These are phyloP conservation scores for Pleurotus pulmonarius DNA, from an alignment of 768 basidiomycete species.

Conservation along the genomic window DNA sequence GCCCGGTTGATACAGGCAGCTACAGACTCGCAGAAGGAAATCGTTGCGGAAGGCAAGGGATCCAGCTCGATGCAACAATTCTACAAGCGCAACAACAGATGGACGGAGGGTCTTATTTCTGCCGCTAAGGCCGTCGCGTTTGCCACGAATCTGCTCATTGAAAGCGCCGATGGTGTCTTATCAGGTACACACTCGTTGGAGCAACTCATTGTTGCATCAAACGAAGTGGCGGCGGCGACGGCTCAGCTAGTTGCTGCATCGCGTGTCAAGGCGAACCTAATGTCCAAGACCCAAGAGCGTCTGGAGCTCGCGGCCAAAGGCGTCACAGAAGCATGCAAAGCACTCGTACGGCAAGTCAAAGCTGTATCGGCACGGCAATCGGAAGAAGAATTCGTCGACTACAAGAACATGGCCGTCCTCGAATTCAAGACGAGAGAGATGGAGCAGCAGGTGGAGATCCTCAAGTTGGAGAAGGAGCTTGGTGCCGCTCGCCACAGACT, in stretches of 20 bases:
- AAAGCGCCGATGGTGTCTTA: conserved; percentile 95
- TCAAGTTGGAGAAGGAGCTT: conserved; percentile 93
- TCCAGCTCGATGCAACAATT: conserved; percentile 92
- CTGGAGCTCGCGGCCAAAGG: conserved; percentile 96
- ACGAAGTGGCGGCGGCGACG: conserved; percentile 95
- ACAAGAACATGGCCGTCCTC: conserved; percentile 87
- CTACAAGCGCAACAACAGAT: conserved; percentile 99
- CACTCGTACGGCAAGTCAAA: conserved; percentile 95
- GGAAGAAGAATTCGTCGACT: conserved; percentile 80
- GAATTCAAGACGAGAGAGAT: conserved; percentile 98
- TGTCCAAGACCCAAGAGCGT: conserved; percentile 97
- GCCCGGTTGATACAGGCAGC: conserved; percentile 93
- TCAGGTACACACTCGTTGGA: conserved; percentile 96
- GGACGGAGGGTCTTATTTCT: conserved; percentile 98
- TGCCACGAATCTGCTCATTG: conserved; percentile 92
- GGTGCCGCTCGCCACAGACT: conserved; percentile 80
- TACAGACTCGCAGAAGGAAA: conserved; percentile 97
- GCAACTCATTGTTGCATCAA: conserved; percentile 99
- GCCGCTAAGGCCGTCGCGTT: conserved; percentile 98
- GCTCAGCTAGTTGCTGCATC: conserved; percentile 98
- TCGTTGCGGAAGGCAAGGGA: conserved; percentile 92
- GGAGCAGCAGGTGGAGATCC: conserved; percentile 99
- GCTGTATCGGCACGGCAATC: conserved; percentile 83
- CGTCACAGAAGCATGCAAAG: conserved; percentile 95
- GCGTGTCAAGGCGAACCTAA: conserved; percentile 95